phyloP scores from a whole-genome alignment of 306 rosid species.

The Calophaca sinica region DNA sequence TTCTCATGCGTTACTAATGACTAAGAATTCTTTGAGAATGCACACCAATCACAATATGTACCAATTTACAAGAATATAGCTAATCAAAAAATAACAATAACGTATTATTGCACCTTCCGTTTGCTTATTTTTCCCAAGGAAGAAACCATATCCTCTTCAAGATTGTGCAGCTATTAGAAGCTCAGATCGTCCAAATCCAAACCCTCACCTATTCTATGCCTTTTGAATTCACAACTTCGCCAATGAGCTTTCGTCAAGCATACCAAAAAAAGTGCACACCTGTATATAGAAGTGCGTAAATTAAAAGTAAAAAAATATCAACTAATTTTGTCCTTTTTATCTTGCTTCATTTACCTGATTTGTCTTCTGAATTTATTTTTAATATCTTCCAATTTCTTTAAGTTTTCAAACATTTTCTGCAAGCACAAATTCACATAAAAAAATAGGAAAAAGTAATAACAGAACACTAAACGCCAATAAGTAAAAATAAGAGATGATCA shows the following conservation, averaged over 20 bases:
- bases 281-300: too few relatives aligned
- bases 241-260: conserved; percentile 11
- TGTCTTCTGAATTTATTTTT: conserved; percentile 71
- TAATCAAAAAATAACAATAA: too few relatives aligned
- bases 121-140: conserved; percentile 61
- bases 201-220: conserved; percentile 81
- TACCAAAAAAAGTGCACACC: not conserved
- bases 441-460: not conserved
- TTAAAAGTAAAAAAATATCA: not conserved
- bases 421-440: too few relatives aligned
- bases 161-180: conserved; percentile 56
- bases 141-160: conserved; percentile 59
- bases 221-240: conserved; percentile 39
- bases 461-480: not conserved
- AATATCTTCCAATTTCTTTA: conserved; percentile 65
- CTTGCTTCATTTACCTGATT: conserved; percentile 61
- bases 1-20: too few relatives aligned
- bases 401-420: conserved; percentile 71
- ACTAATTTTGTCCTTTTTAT: not conserved
- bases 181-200: conserved; percentile 59
- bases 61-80: too few relatives aligned
- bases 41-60: too few relatives aligned
- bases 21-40: too few relatives aligned
- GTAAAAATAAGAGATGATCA: not conserved
- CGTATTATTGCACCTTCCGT: conserved; percentile 71